Conservation (phyloP, 495 filamentous ascomycete genomes). For the Penicillium mononematosum region DNA sequence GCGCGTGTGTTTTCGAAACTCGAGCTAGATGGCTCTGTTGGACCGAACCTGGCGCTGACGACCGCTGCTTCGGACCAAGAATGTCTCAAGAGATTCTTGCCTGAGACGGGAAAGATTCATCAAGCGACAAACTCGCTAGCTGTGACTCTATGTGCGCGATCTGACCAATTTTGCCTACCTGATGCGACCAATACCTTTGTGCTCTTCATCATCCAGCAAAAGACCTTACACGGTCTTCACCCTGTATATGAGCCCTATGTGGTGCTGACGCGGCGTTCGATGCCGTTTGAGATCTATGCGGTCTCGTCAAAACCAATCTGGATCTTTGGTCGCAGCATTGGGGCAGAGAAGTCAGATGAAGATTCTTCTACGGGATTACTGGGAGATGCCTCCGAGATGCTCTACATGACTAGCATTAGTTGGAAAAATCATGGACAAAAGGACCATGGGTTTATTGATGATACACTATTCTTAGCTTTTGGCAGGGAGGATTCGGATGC, state of each 20-base stretch:
- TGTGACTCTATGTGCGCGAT: slow-evolving; percentile 49
- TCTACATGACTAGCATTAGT: slow-evolving; percentile 52
- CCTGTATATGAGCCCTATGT: slow-evolving; percentile 55
- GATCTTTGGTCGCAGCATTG: slow-evolving; percentile 43
- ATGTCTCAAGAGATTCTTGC: slow-evolving; percentile 43
- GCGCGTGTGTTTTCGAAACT: slow-evolving; percentile 46
- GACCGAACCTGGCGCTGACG: slow-evolving; percentile 36
- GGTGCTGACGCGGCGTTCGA: slow-evolving; percentile 42
- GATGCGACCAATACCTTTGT: slow-evolving; percentile 48
- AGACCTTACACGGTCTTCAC: slow-evolving; percentile 45
- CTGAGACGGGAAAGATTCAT: slow-evolving; percentile 45
- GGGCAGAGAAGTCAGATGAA: neutral
- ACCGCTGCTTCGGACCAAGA: slow-evolving; percentile 30
- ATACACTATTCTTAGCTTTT: slow-evolving; percentile 49
- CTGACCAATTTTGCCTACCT: slow-evolving; percentile 43
- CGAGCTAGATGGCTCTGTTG: slow-evolving; percentile 37
- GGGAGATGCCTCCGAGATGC: slow-evolving; percentile 35
- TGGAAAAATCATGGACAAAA: slow-evolving; percentile 45
- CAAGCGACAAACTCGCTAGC: slow-evolving; percentile 56
- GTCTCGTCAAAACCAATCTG: slow-evolving; percentile 51
- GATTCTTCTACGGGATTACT: neutral
- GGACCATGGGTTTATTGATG: slow-evolving; percentile 52
- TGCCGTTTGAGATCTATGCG: slow-evolving; percentile 50
- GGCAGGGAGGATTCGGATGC: slow-evolving; percentile 47
- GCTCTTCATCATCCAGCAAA: slow-evolving; percentile 52